Evolutionary conservation across 257 asterid genomes (phyloP), one percentile per base, ranked within the genome.

Genomic region (Eustoma russellianum): DNA sequence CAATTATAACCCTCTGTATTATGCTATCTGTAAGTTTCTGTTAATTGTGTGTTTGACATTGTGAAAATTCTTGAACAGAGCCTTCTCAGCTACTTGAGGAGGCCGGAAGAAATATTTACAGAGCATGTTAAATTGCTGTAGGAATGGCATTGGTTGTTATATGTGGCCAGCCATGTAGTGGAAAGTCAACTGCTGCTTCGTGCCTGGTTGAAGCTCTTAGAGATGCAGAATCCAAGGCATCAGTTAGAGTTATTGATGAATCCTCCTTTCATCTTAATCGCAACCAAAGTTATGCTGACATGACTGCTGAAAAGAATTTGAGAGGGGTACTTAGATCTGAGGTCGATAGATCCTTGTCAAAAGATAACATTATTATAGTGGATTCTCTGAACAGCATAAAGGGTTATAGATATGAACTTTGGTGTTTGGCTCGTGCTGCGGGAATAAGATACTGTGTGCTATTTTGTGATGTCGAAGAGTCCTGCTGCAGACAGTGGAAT

Each of bases 381-480:
- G 99, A 92, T 73, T 92, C 97, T 13, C 70, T 92, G 43, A 92
- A 92, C 80, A 88, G 74, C 91, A 92, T 92, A 59, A 92, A 92
- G 76, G 99, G 99, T 44, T 92, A 92, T 65, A 85, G 97, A 61
- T 92, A 92, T 5, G 99, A 92, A 77, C 73, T 92, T 7, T 92
- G 97, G 99, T 92, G 99, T 63, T 64, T 92, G 69, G 99, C 99
- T 59, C 94, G 99, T 3, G 91, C 95, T 52, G 86, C 93, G 2
- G 97, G 99, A 58, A 85, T 82, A 13, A 76, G 99, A 64, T 88
- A 88, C 24, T 92, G 97, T 57, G 94, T 92, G 28, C 59, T 92
- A 11, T 86, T 83, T 62, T 85, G 97, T 61, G 94, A 92, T 17
- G 79, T 69, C 7, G 94, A 75, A 11, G 83, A 75, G 41, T 19